Evolutionary conservation across 768 basidiomycete genomes (phyloP).

Genomic region (Fistulinella prunicolor): DNA sequence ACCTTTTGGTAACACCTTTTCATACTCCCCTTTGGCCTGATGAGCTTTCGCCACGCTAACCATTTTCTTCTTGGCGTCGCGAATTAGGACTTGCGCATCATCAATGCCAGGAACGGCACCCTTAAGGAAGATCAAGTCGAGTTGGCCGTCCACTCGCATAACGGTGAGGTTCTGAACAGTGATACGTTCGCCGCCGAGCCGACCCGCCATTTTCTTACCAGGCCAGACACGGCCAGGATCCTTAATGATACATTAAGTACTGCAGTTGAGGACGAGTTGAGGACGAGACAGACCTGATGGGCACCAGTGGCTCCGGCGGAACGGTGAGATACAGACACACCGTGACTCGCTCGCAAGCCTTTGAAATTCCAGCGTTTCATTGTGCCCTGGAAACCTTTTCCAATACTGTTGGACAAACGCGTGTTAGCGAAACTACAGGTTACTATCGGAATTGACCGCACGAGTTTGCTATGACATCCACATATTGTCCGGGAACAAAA

Average conservation of each 20-base stretch:
- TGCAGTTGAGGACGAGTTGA: background rate
- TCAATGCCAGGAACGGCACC: constrained; percentile 92
- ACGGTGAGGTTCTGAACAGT: constrained; percentile 90
- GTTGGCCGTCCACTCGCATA: constrained; percentile 78
- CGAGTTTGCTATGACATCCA: constrained; percentile 91
- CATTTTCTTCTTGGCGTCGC: constrained; percentile 89
- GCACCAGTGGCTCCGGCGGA: constrained; percentile 91
- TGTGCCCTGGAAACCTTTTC: constrained; percentile 94
- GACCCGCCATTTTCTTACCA: constrained; percentile 98
- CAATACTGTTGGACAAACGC: constrained; percentile 57
- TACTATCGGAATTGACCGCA: constrained; percentile 37
- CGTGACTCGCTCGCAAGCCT: constrained; percentile 90
- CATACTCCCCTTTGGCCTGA: constrained; percentile 66
- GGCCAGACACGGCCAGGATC: constrained; percentile 96
- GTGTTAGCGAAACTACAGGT: constrained; percentile 5
- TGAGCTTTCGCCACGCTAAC: constrained; percentile 56
- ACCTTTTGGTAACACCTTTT: constrained; percentile 78
- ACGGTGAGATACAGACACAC: constrained; percentile 93
- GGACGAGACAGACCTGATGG: constrained; percentile 67
- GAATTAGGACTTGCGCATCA: constrained; percentile 79
- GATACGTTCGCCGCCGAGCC: constrained; percentile 77
- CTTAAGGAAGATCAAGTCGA: constrained; percentile 87
- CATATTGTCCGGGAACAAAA: constrained; percentile 95
- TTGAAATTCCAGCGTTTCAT: constrained; percentile 98
- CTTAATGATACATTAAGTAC: constrained; percentile 38